Evolutionary conservation across 2,329 filamentous ascomycete genomes (phyloP).

Genomic region (Stenocarpella maydis): DNA sequence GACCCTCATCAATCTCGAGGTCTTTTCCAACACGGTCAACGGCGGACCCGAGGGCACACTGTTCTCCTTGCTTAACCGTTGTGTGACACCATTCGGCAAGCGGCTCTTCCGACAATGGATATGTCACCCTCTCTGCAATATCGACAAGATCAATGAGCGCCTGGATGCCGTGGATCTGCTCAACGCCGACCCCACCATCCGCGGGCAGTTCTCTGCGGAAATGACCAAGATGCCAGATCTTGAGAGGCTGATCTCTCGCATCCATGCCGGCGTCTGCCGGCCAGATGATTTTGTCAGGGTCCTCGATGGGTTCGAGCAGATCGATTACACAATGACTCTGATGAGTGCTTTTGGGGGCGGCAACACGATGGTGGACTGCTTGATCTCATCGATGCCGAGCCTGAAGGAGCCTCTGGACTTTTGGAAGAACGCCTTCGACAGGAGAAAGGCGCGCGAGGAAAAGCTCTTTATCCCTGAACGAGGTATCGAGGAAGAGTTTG

Average conservation of each 20-base stretch:
- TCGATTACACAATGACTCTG: constrained; percentile 90
- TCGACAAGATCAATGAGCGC: constrained; percentile 87
- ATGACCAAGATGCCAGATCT: constrained; percentile 93
- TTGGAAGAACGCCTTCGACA: constrained; percentile 94
- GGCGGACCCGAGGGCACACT: constrained; percentile 86
- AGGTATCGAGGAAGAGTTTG: constrained; percentile 92
- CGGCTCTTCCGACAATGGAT: constrained; percentile 96
- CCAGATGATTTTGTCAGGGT: constrained; percentile 93
- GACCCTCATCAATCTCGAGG: constrained; percentile 96
- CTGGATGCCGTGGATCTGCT: constrained; percentile 93
- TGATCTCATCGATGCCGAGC: constrained; percentile 87
- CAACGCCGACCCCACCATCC: constrained; percentile 81
- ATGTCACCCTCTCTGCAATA: constrained; percentile 91
- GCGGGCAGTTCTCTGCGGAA: constrained; percentile 87
- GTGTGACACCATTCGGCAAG: constrained; percentile 96
- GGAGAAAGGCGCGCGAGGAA: constrained; percentile 77
- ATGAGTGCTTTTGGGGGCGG: constrained; percentile 78
- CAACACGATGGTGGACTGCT: constrained; percentile 82
- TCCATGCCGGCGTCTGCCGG: constrained; percentile 91
- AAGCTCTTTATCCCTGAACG: constrained; percentile 85
- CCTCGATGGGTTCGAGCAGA: constrained; percentile 95
- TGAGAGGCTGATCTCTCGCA: constrained; percentile 90
- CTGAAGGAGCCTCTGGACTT: constrained; percentile 76
- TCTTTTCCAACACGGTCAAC: constrained; percentile 93
- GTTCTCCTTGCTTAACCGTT: constrained; percentile 90